A percentile compares a stretch with the other conserved stretches of the same genome.
These are phyloP conservation scores for Aspergillus kassunensis DNA, from an alignment of 495 filamentous ascomycete species.

Conservation along the genomic window DNA sequence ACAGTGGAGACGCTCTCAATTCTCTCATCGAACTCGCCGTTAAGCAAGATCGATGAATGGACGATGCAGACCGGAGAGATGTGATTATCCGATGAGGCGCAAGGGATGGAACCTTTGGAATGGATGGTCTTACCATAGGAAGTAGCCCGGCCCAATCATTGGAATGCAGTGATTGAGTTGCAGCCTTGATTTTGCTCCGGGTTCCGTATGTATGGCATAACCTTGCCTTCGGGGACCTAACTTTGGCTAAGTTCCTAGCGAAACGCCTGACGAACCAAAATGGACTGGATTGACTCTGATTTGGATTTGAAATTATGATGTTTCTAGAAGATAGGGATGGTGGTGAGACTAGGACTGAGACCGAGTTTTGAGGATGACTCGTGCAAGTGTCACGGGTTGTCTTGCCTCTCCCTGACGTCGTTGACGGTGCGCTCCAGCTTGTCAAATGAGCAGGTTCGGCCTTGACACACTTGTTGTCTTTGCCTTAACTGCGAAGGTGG, in stretches of 20 bases:
- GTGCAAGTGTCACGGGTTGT: background rate
- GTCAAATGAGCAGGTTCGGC: background rate
- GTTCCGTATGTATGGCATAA: too few species aligned
- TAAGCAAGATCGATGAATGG: background rate
- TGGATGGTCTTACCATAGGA: too few species aligned
- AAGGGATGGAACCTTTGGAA: background rate
- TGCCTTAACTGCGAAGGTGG: too few species aligned
- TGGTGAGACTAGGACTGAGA: background rate
- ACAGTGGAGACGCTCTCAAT: background rate
- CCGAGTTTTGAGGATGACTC: background rate
- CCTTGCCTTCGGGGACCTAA: too few species aligned
- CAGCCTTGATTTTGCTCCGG: too few species aligned
- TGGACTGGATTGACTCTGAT: background rate
- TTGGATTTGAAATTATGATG: background rate
- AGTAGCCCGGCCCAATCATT: too few species aligned
- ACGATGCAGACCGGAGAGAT: background rate
- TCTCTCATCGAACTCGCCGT: background rate
- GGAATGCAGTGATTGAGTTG: too few species aligned
- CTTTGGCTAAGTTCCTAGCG: background rate
- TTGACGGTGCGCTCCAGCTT: background rate
- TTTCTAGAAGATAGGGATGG: background rate
- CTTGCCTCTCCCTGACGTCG: background rate
- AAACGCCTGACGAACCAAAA: background rate
- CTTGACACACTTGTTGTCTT: background rate
- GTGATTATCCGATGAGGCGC: background rate